Evolutionary conservation across 2,329 filamentous ascomycete genomes (phyloP), one percentile per base, ranked within the genome.

Genomic region (Sporothrix euskadiensis): DNA sequence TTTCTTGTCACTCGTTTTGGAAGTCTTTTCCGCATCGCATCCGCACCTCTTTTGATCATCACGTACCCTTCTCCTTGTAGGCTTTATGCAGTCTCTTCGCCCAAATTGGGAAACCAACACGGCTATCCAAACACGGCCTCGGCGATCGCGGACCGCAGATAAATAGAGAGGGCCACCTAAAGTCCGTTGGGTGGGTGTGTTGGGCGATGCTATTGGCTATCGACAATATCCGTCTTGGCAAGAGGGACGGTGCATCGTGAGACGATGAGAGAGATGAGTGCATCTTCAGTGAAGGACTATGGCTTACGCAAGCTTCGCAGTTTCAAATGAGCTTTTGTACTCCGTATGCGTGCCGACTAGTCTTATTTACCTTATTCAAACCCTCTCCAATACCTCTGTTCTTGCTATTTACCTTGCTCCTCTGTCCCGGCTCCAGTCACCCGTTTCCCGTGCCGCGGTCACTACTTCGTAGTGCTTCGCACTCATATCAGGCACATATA

Each of bases 401-500:
- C 39, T 35, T 52, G 47, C 19, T 52, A 52, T 35, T 61, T 35
- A 35, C 8, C 19, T 44, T 19, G 9, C 4, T 26, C 30, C 49
- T 44, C 49, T 19, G 39, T 47, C 9, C 68, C 68, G 35, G 68
- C 32, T 12, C 52, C 68, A n/a, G 68, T 59, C 32, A 44, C 35
- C 68, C 68, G 68, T 70, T 44, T 70, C 35, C 68, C 52, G 68
- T 70, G 68, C 52, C 68, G 52, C 26, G 32, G 68, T 35, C 32
- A 35, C 49, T 19, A 22, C n/a, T n/a, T n/a, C n/a, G n/a, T n/a
- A n/a, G 44, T 47, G 44, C 22, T 22, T 30, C 32, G 4, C 41
- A 22, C 12, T 8, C 49, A 54, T 69, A 26, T 26, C 35, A 44
- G 39, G 35, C 59, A 44, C 10, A 22, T 26, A 44, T 44, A 63